Conservation (phyloP, 768 basidiomycete genomes). For the Pleurotus giganteus region DNA sequence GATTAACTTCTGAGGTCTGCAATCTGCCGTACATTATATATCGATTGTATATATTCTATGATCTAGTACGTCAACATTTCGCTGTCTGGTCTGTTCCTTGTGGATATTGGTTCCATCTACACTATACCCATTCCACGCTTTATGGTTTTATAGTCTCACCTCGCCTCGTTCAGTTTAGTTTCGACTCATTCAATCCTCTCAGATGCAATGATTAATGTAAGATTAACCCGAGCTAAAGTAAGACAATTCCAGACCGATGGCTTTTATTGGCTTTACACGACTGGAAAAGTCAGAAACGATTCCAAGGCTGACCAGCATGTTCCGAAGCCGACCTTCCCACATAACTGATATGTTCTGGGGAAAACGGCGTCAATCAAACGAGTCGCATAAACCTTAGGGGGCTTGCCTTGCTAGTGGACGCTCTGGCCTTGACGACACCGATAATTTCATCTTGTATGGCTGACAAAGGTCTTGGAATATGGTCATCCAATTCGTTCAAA, state of each 20-base stretch:
- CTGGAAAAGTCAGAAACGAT: constrained; percentile 89
- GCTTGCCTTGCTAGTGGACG: constrained; percentile 86
- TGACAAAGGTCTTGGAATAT: constrained; percentile 12
- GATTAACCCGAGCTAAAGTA: constrained; percentile 71
- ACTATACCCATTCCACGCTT: constrained; percentile 3
- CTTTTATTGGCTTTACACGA: constrained; percentile 82
- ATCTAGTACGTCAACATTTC: constrained; percentile 1
- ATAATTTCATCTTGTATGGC: constrained; percentile 41
- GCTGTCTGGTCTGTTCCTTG: background rate
- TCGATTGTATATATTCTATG: constrained; percentile 1
- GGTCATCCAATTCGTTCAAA: constrained; percentile 15
- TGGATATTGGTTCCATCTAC: background rate
- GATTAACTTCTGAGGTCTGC: constrained; percentile 17
- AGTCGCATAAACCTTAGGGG: background rate
- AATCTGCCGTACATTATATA: background rate
- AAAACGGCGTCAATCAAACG: background rate
- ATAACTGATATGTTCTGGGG: constrained; percentile 81
- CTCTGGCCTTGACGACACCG: constrained; percentile 86
- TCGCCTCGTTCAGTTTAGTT: background rate
- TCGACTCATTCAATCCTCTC: background rate
- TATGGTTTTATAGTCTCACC: no score
- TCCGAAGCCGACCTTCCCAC: constrained; percentile 91
- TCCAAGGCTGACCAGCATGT: constrained; percentile 87
- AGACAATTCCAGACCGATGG: constrained; percentile 89
- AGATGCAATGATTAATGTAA: background rate